These are phyloP conservation scores for Talaromyces sp. DNA, from an alignment of 2,329 filamentous ascomycete species.

Conservation along the genomic window DNA sequence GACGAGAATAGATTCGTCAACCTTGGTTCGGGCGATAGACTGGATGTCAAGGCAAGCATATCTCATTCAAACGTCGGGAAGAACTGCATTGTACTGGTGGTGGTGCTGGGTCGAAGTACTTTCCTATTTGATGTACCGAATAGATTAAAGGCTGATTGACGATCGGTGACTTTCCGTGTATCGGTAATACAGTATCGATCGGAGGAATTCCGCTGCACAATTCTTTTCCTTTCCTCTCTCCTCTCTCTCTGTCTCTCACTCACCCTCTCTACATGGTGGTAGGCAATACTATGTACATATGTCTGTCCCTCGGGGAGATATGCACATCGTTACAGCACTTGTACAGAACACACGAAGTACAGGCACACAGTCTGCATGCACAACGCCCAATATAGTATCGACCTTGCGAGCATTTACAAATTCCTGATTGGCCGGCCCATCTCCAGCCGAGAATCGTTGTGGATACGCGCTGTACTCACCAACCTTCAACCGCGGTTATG, in stretches of 20 bases:
- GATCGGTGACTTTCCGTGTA: background rate
- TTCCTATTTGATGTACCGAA: slow-evolving; percentile 3
- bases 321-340: background rate
- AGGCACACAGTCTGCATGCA: background rate
- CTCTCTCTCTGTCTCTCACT: too few species aligned
- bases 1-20: background rate
- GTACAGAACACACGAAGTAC: background rate
- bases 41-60: background rate
- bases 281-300: background rate
- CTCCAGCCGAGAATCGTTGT: background rate
- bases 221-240: too few species aligned
- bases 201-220: background rate
- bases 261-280: too few species aligned
- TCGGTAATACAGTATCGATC: background rate
- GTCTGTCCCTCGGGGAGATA: background rate
- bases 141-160: background rate
- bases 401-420: background rate
- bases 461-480: too few species aligned
- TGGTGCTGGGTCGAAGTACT: background rate
- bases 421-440: background rate
- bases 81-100: background rate
- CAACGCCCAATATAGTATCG: background rate
- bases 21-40: background rate
- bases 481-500: background rate
- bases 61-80: background rate